These are phyloP conservation scores for Leishmania major DNA, from an alignment of 208 protist species.

Conservation along the genomic window DNA sequence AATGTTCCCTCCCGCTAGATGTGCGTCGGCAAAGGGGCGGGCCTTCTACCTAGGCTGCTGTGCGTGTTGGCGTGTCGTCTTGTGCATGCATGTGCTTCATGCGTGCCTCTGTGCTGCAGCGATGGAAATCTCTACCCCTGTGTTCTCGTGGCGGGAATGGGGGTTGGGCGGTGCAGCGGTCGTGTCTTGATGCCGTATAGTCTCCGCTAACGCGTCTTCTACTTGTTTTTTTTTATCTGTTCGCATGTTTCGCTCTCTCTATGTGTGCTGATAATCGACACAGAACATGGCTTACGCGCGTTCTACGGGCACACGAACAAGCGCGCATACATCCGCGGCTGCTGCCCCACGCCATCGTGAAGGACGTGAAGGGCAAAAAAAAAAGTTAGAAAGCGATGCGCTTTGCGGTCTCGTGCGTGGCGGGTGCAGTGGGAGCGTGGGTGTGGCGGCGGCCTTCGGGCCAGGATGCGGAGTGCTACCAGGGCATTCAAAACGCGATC, in stretches of 20 bases:
- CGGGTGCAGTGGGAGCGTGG: constrained; percentile 34
- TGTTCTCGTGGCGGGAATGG: background rate
- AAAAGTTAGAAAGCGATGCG: constrained; percentile 32
- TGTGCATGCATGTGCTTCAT: background rate
- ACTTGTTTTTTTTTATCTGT: background rate
- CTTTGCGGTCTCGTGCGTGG: constrained; percentile 38
- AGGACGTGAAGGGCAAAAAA: background rate
- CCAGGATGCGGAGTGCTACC: constrained; percentile 57
- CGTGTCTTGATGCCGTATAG: background rate
- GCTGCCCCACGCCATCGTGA: background rate
- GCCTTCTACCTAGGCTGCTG: background rate
- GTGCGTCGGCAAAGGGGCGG: background rate
- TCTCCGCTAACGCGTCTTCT: background rate
- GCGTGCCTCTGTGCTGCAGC: background rate
- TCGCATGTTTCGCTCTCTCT: background rate
- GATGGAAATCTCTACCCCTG: background rate
- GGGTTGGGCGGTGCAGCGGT: background rate
- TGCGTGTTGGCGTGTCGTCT: background rate
- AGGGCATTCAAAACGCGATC: constrained; percentile 77
- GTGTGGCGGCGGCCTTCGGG: constrained; percentile 17
- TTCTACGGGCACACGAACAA: background rate
- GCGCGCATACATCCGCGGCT: background rate
- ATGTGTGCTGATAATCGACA: background rate
- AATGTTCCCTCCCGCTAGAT: background rate
- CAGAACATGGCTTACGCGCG: background rate